Base-by-base conservation (phyloP, 1,284 basidiomycete genomes). In the Leccinum cinnamomeum region DNA sequence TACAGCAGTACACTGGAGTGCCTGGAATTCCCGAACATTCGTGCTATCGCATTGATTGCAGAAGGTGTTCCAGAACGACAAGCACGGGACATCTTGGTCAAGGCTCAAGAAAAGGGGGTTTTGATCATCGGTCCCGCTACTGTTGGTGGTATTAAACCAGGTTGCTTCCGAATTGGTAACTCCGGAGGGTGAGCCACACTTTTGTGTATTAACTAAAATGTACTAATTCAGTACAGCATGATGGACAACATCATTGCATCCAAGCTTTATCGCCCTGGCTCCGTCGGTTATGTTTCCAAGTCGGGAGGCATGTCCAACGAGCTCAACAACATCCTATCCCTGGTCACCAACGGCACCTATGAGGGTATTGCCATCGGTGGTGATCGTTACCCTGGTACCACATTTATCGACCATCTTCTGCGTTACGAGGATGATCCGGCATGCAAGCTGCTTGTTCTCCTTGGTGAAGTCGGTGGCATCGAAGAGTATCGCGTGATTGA, bases 291-390 rank as follows among this genome's bases (percentile, higher is more conserved):
- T 80, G 97, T 99, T 76, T 98, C 95, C 80, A 99, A 99, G 84
- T 98, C 97, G 12, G 97, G 97, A 70, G 97, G 97, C 78, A 99
- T 99, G 97, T 99, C 97, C 71, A 99, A 99, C 84, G 97, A 99
- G 81, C 84, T 99, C 71, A 98, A 99, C 92, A 99, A 98, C 85
- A 99, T 99, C 76, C 90, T 99, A 68, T 96, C 95, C 54, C 87
- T 97, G 76, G 90, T 93, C 76, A 98, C 96, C 76, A 96, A 99
- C 82, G 97, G 97, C 73, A 97, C 95, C 67, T 99, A 98, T 82
- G 97, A 99, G 84, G 97, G 97, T 85, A 97, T 99, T 75, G 97
- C 97, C 77, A 99, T 99, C 71, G 97, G 97, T 76, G 97, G 97
- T 83, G 97, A 99, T 79, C 93, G 97, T 67, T 99, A 99, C 85